Evolutionary conservation across 805 yeast species (phyloP), one percentile per base, ranked within the genome.

Genomic region (Ogataea sp.): DNA sequence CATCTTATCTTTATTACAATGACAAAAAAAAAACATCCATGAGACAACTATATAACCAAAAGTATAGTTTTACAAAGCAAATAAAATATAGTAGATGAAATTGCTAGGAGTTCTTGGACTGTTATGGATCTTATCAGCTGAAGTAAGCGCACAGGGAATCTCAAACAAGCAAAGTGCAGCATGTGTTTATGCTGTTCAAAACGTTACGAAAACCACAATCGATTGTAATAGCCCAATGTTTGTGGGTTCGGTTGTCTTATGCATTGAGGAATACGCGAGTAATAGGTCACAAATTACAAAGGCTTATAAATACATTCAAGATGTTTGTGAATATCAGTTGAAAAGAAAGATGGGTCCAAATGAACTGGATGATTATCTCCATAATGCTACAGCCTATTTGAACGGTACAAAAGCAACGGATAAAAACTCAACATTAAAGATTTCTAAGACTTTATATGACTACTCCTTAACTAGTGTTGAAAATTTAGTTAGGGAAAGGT

Each of bases 121-220:
- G 26, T 23, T n/a, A 15, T 6, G n/a, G 14, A 13, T 32, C 14
- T 11, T 20, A 18, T 4, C n/a, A 13, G 7, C 18, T 20, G 14
- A 10, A 13, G 17, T 20, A 8, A 8, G 15, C 18, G 50, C 59
- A 15, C 46, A 51, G 31, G 65, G 66, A 7, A 50, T 61, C 9
- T 51, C 62, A 14, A 59, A 58, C 40, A 50, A 49, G 18, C 53
- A 55, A 34, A 69, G 67, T 13, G 66, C 66, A 4, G 51, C 68
- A 4, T 65, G 70, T 46, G 39, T 62, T 3, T 53, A 50, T 41
- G 49, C 58, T 14, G 60, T 64, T 11, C 58, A 55, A 38, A 61
- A 62, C 37, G 43, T 57, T 17, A 54, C 63, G 3, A 43, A 48
- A 7, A 56, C 51, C 36, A 64, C 64, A 18, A 61, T 61, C 39